Evolutionary conservation across 441 rosid genomes (phyloP).

Genomic region (Heliophila coronopifolia): DNA sequence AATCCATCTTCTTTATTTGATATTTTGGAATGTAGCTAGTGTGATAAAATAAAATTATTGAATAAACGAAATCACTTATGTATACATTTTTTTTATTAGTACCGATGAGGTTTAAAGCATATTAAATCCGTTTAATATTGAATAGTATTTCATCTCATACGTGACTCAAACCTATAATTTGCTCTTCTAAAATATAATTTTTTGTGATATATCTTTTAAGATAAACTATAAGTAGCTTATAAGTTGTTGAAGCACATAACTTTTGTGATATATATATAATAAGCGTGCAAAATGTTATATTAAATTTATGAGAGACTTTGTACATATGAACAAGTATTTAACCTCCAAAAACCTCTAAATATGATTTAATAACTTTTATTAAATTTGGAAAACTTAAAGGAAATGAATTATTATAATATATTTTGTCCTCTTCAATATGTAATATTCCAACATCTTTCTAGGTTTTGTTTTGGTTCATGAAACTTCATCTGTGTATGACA

Average conservation of each 20-base stretch:
- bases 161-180: too few relatives aligned
- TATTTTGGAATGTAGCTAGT: background rate
- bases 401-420: background rate
- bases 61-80: too few relatives aligned
- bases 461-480: background rate
- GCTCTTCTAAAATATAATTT: too few relatives aligned
- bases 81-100: too few relatives aligned
- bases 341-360: background rate
- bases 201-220: too few relatives aligned
- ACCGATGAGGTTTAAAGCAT: too few relatives aligned
- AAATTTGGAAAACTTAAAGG: background rate
- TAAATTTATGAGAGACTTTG: background rate
- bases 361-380: background rate
- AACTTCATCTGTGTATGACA: background rate
- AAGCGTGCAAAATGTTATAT: conserved; percentile 11
- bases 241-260: conserved; percentile 20
- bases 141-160: too few relatives aligned
- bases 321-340: background rate
- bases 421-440: background rate
- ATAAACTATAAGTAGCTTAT: too few relatives aligned
- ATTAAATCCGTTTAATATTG: too few relatives aligned
- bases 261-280: conserved; percentile 15
- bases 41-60: conserved; percentile 1
- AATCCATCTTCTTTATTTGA: background rate
- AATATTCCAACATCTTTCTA: background rate